Conservation (phyloP, 2,329 filamentous ascomycete genomes). For the Bipolaris bicolor region DNA sequence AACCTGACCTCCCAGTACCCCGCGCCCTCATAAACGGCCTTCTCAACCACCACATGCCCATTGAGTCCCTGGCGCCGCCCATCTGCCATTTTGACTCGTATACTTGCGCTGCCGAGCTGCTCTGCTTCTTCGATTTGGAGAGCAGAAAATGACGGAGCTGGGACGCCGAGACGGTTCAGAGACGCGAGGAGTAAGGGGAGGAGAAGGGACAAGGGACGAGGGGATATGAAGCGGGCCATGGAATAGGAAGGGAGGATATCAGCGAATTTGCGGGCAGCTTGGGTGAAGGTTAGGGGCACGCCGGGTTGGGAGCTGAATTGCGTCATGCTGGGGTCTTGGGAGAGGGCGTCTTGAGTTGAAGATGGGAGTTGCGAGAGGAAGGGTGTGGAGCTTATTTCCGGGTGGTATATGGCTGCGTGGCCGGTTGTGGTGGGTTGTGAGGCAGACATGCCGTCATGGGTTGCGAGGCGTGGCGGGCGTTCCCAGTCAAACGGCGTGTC, state of each 20-base stretch:
- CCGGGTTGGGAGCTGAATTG: conserved; percentile 84
- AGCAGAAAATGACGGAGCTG: conserved; percentile 59
- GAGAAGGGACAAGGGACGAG: conserved; percentile 74
- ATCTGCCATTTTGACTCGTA: conserved; percentile 78
- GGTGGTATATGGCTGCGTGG: conserved; percentile 10
- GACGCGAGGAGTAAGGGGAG: conserved; percentile 81
- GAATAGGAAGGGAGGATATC: conserved; percentile 90
- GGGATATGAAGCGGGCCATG: conserved; percentile 90
- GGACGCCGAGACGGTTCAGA: conserved; percentile 83
- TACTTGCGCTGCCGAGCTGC: conserved; percentile 60
- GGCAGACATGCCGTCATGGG: conserved; percentile 43
- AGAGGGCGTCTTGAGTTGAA: conserved; percentile 65
- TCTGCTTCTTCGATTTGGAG: conserved; percentile 43
- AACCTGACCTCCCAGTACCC: conserved; percentile 82
- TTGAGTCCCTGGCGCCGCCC: conserved; percentile 73
- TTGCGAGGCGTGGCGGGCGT: conserved; percentile 62
- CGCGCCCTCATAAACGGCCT: conserved; percentile 67
- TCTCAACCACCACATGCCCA: conserved; percentile 77
- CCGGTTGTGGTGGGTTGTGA: conserved; percentile 47
- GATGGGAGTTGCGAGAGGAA: conserved; percentile 43
- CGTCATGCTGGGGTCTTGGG: conserved; percentile 80
- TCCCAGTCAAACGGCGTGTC: conserved; percentile 90
- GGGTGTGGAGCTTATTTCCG: conserved; percentile 23
- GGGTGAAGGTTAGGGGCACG: conserved; percentile 83
- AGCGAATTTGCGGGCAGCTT: conserved; percentile 83